Conservation (phyloP, 345 rosid genomes). For the Syzygium aromaticum region DNA sequence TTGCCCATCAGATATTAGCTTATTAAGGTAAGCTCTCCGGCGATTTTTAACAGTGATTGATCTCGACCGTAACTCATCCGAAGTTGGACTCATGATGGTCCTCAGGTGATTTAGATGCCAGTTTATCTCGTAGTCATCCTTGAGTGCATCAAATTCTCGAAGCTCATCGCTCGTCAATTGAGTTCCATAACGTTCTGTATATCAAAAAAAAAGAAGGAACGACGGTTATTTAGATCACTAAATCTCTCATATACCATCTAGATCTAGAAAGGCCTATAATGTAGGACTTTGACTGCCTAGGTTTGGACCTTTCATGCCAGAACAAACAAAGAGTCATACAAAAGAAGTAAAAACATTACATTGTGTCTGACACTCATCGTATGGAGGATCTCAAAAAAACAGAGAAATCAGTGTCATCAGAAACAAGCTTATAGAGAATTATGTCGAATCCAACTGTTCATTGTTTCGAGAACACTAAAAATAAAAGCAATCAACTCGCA, state of each 20-base stretch:
- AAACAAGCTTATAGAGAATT: neutral
- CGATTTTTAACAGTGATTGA: slow-evolving; percentile 73
- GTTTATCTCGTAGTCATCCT: slow-evolving; percentile 61
- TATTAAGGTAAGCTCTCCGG: slow-evolving; percentile 65
- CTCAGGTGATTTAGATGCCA: slow-evolving; percentile 77
- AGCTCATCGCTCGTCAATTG: slow-evolving; percentile 57
- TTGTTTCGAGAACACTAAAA: neutral
- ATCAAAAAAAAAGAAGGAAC: neutral
- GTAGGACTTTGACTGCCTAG: neutral
- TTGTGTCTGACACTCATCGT: neutral
- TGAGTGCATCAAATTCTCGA: slow-evolving; percentile 50
- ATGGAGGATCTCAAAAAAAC: neutral
- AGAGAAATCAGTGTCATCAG: neutral
- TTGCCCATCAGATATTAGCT: slow-evolving; percentile 52
- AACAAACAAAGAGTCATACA: neutral
- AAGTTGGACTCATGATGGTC: slow-evolving; percentile 56
- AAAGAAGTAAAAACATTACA: neutral
- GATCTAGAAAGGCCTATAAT: neutral
- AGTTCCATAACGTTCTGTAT: slow-evolving; percentile 72
- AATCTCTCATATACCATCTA: neutral
- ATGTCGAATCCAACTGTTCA: neutral
- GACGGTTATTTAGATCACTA: neutral
- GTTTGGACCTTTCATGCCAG: neutral
- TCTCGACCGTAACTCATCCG: slow-evolving; percentile 53
- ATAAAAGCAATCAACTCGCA: neutral